Base-by-base conservation (phyloP, 2,329 filamentous ascomycete species). In the Aureobasidium sp. region DNA sequence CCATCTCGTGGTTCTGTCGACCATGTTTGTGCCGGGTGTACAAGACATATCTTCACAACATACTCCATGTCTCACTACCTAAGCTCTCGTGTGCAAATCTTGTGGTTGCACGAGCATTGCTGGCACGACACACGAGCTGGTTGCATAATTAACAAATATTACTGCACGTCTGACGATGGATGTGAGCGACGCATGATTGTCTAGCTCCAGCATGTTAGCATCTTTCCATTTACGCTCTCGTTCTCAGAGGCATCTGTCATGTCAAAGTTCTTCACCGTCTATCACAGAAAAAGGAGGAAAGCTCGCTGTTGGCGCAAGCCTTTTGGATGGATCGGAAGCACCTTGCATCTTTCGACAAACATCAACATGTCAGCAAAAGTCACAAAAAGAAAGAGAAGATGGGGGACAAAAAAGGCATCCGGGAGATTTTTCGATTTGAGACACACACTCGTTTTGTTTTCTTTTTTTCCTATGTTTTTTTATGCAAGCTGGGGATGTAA, bases 31-130 rank as follows among this genome's bases (percentile, higher is more conserved):
- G 56, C 12, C 44, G 22, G 40, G 31, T 42, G 56, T 40, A 49
- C 56, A 60, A 39, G 19, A 48, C 15, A 60, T 50, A 49, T 60
- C 57, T 50, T 29, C 57, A 49, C 45, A 60, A 24, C 35, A 60
- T 60, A 50, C 35, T 58, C 33, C 45, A 60, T 60, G 57, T 60
- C 35, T 48, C 45, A 40, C 33, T 33, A 60, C 57, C 57, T 60
- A 60, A 9, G 42, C 29, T 50, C 22, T 49, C 44, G 24, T 50
- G 44, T 50, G 33, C 35, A 50, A 22, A 47, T 49, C 7, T 40
- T 39, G 33, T 33, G 24, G 57, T 60, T 50, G 45, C 45, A 40
- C 35, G 44, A 40, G 44, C 15, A 42, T 60, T 50, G 44, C 57
- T 50, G 31, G 56, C 56, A 33, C 15, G 37, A 59, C 24, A 22